Evolutionary conservation across 202 grass and related monocot species (phyloP).

Genomic region (Zoysia matrella): DNA sequence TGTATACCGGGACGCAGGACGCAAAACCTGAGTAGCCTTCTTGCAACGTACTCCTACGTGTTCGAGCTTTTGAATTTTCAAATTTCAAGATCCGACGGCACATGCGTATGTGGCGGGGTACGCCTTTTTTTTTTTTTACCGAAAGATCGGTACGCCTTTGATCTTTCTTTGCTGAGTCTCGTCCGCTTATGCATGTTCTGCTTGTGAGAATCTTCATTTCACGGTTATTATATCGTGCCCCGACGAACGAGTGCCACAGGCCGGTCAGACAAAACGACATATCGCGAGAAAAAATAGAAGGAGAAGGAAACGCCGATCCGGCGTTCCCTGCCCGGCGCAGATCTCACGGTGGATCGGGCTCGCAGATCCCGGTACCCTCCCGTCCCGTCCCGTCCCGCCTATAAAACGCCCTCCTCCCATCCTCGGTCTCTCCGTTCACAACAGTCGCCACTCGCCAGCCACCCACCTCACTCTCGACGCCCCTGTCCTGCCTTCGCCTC

Average conservation of each 20-base stretch:
- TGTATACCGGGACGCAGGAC: neutral
- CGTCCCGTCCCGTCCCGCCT: constrained; percentile 12
- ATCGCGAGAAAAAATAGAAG: neutral
- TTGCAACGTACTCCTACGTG: neutral
- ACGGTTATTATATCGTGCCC: neutral
- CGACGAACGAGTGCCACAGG: neutral
- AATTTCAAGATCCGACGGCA: neutral
- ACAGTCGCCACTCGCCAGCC: neutral
- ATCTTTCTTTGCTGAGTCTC: neutral
- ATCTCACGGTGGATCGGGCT: constrained; percentile 50
- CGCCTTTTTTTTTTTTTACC: too few relatives aligned
- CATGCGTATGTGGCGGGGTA: neutral
- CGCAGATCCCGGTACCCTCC: neutral
- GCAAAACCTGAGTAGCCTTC: neutral
- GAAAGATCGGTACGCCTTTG: too few relatives aligned
- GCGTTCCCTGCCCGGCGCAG: neutral
- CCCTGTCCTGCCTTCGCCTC: neutral
- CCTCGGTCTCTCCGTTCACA: neutral
- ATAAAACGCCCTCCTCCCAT: constrained; percentile 35
- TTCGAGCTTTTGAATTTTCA: neutral
- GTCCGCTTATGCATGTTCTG: too few relatives aligned
- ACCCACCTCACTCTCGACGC: neutral
- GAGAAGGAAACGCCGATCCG: neutral
- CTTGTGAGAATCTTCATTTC: neutral
- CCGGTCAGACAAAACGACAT: neutral